These are phyloP conservation scores for Gentiana dahurica DNA, from an alignment of 257 asterid genomes.

Conservation along the genomic window DNA sequence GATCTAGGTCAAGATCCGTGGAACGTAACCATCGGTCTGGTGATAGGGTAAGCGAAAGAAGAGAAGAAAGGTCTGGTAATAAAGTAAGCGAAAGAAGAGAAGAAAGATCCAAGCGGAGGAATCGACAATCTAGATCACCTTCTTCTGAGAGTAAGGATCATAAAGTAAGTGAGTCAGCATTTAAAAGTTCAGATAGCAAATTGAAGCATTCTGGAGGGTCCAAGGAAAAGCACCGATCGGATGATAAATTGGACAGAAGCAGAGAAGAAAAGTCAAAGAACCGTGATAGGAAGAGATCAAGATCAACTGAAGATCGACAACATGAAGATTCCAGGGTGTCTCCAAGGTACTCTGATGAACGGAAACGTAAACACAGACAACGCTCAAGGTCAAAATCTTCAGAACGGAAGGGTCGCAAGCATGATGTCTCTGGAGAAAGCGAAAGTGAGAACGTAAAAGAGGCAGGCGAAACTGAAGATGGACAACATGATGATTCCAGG, in stretches of 20 bases:
- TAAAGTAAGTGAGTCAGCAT: constrained; percentile 28
- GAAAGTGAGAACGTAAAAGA: constrained; percentile 28
- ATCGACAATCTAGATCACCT: constrained; percentile 44
- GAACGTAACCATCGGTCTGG: constrained; percentile 47
- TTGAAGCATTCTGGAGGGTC: constrained; percentile 46
- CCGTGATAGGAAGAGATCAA: constrained; percentile 34
- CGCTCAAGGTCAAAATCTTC: constrained; percentile 48
- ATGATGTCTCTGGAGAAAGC: constrained; percentile 25
- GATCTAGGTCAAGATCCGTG: constrained; percentile 65
- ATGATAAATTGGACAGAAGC: constrained; percentile 37
- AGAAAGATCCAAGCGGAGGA: constrained; percentile 41
- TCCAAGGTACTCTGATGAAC: constrained; percentile 32
- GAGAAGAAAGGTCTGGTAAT: constrained; percentile 44
- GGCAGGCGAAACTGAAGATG: constrained; percentile 26
- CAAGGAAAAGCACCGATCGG: constrained; percentile 36
- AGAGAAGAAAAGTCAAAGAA: constrained; percentile 51
- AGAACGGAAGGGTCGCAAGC: constrained; percentile 25
- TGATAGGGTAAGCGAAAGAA: constrained; percentile 33
- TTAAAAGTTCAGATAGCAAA: constrained; percentile 40
- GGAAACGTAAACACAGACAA: constrained; percentile 47
- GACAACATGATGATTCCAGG: constrained; percentile 21
- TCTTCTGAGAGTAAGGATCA: constrained; percentile 36
- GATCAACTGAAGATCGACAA: constrained; percentile 19
- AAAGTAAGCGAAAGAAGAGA: constrained; percentile 32
- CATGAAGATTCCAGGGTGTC: constrained; percentile 25